phyloP scores from a whole-genome alignment of 1,139 yeast species.

The Debaryomycetaceae sp. region DNA sequence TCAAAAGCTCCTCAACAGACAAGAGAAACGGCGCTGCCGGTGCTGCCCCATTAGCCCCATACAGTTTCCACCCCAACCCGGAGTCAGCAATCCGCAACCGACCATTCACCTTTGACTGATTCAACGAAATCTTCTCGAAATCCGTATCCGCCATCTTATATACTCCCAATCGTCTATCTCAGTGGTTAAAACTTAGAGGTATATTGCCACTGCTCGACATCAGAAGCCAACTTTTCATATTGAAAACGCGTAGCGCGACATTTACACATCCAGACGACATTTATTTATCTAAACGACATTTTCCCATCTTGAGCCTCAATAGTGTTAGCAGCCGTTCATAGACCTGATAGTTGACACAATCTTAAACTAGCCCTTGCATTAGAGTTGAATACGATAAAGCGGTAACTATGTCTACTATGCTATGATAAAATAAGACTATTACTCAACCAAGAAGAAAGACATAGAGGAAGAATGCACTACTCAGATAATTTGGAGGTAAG shows the following conservation, averaged over 20 bases:
- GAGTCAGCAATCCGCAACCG: constrained; percentile 92
- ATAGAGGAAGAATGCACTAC: too few relatives aligned
- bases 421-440: too few relatives aligned
- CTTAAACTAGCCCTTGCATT: too few relatives aligned
- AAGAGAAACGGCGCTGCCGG: constrained; percentile 73
- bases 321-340: too few relatives aligned
- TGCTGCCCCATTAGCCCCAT: constrained; percentile 28
- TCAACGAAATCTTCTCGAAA: constrained; percentile 83
- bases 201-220: neutral
- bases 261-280: too few relatives aligned
- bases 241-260: neutral
- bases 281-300: too few relatives aligned
- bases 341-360: too few relatives aligned
- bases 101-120: constrained; percentile 81
- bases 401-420: too few relatives aligned
- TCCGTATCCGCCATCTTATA: constrained; percentile 47
- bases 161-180: neutral
- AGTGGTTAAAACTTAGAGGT: neutral
- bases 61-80: constrained; percentile 95
- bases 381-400: too few relatives aligned
- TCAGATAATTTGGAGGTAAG: too few relatives aligned
- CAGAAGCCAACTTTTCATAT: neutral
- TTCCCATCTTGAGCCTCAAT: too few relatives aligned
- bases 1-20: constrained; percentile 77
- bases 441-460: too few relatives aligned